Evolutionary conservation across 2,329 filamentous ascomycete genomes (phyloP), one percentile per base, ranked within the genome.

Genomic region (Fusarium gaditjirri): DNA sequence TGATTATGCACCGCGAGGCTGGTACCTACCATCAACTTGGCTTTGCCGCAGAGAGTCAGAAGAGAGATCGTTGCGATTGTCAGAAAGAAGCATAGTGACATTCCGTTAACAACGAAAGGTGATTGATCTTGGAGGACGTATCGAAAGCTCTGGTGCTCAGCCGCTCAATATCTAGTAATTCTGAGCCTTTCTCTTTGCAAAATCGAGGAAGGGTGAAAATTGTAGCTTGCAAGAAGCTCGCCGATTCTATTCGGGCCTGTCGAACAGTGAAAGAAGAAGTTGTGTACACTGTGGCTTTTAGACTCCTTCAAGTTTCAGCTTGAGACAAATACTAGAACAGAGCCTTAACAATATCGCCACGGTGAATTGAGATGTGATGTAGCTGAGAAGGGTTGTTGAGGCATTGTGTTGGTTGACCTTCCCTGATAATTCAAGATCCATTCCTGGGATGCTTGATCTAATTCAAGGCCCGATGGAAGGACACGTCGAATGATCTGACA

Each of bases 381-480:
- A 25, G n/a, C 16, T 43, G n/a, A 25, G 14, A 25, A n/a, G 35
- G 46, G 31, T 13, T 36, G n/a, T 14, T 25, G 8, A 23, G 21
- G 23, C 5, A 12, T 39, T 39, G 35, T 53, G 14, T 6, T 12
- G 16, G 7, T 25, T 43, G 10, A 3, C 14, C 9, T 42, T 33
- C 14, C 10, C 41, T 17, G 16, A 8, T 4, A 25, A 8, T 43
- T 19, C 4, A 19, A 12, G 16, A 25, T 8, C 8, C 42, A 43
- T 43, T 43, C 42, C 31, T 13, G 10, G 4, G 31, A 42, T 13
- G n/a, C 3, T 44, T 35, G 8, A 44, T 8, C 23, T 12, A n/a
- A 11, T 7, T 12, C 7, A 5, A 36, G 12, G 4, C 5, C 29
- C 17, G 4, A 23, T 19, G 0, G 10, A 9, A 19, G 31, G 31